Evolutionary conservation across 2,329 filamentous ascomycete genomes (phyloP).

Genomic region (Epichloe sp.): DNA sequence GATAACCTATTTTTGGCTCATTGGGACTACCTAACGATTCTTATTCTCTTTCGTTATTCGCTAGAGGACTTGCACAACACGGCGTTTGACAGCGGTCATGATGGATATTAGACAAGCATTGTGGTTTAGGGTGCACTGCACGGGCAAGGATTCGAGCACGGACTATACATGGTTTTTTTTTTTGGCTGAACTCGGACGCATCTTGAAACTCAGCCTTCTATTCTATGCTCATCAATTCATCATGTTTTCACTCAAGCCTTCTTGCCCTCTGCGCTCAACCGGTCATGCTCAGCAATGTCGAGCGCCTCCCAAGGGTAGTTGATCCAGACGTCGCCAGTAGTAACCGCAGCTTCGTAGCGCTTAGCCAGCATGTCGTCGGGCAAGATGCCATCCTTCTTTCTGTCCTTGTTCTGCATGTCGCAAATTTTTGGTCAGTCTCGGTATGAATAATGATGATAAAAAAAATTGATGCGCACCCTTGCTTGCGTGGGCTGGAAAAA

Average conservation of each 20-base stretch:
- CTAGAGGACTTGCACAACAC: not conserved
- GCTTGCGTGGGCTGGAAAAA: not conserved
- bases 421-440: not conserved
- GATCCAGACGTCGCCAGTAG: constrained; percentile 92
- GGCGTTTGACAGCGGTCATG: not conserved
- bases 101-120: not conserved
- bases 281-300: constrained; percentile 88
- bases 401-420: constrained; percentile 76
- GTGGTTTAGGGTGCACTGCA: not conserved
- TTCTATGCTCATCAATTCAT: not conserved
- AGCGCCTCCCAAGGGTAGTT: constrained; percentile 97
- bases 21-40: not conserved
- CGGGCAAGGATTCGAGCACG: not conserved
- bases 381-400: constrained; percentile 80
- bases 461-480: not conserved
- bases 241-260: constrained; percentile 3
- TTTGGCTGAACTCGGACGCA: not conserved
- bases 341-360: constrained; percentile 74
- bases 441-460: not conserved
- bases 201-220: constrained; percentile 1
- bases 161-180: not conserved
- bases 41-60: not conserved
- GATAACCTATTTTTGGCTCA: not conserved
- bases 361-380: constrained; percentile 65
- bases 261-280: constrained; percentile 39